Evolutionary conservation across 371 early-diverging fungal genomes (phyloP).

Genomic region (Syncephalastrum contaminatum): DNA sequence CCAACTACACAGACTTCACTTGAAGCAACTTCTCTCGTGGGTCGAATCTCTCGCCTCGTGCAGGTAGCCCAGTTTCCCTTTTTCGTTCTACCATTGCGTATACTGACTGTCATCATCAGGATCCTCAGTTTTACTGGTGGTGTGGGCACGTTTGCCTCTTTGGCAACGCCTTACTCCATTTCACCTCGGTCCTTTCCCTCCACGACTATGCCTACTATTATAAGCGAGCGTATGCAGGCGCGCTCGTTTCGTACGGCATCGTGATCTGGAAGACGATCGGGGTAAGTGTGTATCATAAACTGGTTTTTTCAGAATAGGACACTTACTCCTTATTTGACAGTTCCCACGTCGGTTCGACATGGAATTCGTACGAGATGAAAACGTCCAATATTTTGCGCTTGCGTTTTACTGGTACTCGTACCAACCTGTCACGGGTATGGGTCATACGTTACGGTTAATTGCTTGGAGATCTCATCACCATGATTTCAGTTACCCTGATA

Average conservation of each 20-base stretch:
- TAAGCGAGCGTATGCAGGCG: slow-evolving; percentile 67
- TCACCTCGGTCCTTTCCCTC: slow-evolving; percentile 36
- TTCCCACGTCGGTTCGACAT: slow-evolving; percentile 37
- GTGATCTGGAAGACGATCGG: slow-evolving; percentile 84
- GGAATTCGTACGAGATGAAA: slow-evolving; percentile 75
- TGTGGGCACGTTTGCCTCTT: slow-evolving; percentile 42
- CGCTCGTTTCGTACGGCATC: slow-evolving; percentile 75
- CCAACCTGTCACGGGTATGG: slow-evolving; percentile 70
- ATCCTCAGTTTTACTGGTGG: slow-evolving; percentile 62
- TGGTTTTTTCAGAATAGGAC: not conserved
- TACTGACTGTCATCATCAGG: slow-evolving; percentile 20
- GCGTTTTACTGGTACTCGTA: slow-evolving; percentile 78
- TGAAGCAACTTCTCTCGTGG: too few relatives aligned
- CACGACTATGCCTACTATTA: slow-evolving; percentile 47
- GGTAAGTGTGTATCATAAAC: slow-evolving; percentile 34
- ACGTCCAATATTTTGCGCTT: slow-evolving; percentile 83
- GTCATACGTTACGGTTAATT: not conserved
- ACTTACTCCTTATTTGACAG: slow-evolving; percentile 17
- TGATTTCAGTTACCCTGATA: slow-evolving; percentile 65
- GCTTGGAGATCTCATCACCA: not conserved
- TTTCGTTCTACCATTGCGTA: too few relatives aligned
- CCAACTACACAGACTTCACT: too few relatives aligned
- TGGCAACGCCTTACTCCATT: slow-evolving; percentile 30
- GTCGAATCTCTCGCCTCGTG: too few relatives aligned
- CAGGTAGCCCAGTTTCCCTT: too few relatives aligned